These are phyloP conservation scores for Tetrapisispora nanseiensis DNA, from an alignment of 805 yeast species.

Conservation along the genomic window DNA sequence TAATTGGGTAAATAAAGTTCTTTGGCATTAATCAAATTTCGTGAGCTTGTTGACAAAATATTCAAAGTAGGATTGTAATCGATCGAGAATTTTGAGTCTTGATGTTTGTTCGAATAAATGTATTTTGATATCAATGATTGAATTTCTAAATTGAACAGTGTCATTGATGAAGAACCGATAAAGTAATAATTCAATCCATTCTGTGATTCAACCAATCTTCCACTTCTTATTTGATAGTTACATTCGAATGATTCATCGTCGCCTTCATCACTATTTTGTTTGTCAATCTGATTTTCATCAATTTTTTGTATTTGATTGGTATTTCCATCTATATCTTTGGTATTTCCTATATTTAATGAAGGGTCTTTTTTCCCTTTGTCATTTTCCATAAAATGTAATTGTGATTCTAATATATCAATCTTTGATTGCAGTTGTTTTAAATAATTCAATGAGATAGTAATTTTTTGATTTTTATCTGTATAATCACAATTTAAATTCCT, in stretches of 20 bases:
- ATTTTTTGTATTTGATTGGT: not conserved
- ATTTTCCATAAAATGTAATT: not conserved
- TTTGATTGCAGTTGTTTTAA: constrained; percentile 45
- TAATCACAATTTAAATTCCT: constrained; percentile 54
- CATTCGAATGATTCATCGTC: constrained; percentile 47
- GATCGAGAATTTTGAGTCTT: not conserved
- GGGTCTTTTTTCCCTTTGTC: not conserved
- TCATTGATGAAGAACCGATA: constrained; percentile 78
- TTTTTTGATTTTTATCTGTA: constrained; percentile 59
- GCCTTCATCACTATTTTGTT: not conserved
- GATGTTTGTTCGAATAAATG: constrained; percentile 11
- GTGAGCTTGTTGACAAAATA: not conserved
- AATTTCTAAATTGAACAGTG: constrained; percentile 67
- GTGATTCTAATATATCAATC: not conserved
- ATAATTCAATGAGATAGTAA: constrained; percentile 65
- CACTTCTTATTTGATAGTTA: constrained; percentile 62
- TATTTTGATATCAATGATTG: constrained; percentile 48
- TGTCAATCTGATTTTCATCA: not conserved
- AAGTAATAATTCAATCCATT: constrained; percentile 61
- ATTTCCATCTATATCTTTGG: no score
- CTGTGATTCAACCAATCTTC: constrained; percentile 60
- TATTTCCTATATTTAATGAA: no score
- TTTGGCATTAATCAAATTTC: not conserved
- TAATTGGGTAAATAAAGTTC: constrained; percentile 47
- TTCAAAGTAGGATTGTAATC: not conserved